Conservation (phyloP, 148 eudicot species). For the Chenopodium album region DNA sequence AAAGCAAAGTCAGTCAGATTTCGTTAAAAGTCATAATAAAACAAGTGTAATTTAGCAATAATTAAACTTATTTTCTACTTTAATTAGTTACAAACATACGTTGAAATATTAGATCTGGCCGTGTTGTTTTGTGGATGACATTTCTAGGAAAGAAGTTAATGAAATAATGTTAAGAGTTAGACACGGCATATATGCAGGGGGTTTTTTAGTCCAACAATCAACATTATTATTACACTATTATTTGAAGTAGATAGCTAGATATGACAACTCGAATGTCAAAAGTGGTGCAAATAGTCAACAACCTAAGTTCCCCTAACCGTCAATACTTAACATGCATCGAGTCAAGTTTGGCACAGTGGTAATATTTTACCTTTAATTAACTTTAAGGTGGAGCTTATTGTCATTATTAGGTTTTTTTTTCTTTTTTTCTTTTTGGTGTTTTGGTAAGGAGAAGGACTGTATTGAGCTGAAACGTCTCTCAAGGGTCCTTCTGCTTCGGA, state of each 20-base stretch:
- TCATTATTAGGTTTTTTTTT: no score
- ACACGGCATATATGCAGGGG: not conserved
- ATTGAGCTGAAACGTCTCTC: no score
- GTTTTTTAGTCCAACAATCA: not conserved
- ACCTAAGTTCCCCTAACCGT: no score
- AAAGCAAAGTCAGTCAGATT: not conserved
- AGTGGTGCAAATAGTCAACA: no score
- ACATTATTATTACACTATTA: not conserved
- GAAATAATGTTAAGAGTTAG: not conserved
- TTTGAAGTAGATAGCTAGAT: not conserved
- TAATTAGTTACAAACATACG: no score
- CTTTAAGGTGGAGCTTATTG: no score
- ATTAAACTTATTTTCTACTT: not conserved
- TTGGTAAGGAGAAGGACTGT: no score
- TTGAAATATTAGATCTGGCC: not conserved
- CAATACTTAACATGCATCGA: no score
- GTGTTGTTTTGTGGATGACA: constrained; percentile 1
- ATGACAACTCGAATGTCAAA: no score
- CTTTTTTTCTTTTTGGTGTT: no score
- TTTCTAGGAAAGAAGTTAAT: not conserved
- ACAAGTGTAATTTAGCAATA: not conserved
- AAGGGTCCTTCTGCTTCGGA: rapidly evolving
- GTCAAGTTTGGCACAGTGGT: no score
- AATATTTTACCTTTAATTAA: no score
- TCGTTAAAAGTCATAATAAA: not conserved